These are phyloP conservation scores for Diaporthe velutina DNA, from an alignment of 2,329 filamentous ascomycete genomes.

Conservation along the genomic window DNA sequence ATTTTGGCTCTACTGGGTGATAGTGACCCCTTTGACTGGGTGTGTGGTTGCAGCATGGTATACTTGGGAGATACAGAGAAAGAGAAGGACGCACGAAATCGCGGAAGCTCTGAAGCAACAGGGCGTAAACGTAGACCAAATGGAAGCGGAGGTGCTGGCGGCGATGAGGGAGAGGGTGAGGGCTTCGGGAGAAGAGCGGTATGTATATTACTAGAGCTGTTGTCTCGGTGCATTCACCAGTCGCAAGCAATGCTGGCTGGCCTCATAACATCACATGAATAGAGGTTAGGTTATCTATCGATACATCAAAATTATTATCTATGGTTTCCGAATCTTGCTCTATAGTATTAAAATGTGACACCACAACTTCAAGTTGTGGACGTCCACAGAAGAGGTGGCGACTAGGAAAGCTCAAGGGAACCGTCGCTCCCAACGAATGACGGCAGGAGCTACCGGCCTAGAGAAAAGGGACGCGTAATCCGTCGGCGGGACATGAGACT, in stretches of 20 bases:
- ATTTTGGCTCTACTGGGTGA: not conserved
- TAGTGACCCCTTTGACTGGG: not conserved
- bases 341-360: not conserved
- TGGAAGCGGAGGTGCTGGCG: not conserved
- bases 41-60: not conserved
- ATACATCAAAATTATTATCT: not conserved
- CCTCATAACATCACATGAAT: not conserved
- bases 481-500: slow-evolving; percentile 68
- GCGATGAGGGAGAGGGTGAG: not conserved
- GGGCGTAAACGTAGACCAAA: not conserved
- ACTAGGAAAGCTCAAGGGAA: not conserved
- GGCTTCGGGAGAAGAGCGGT: not conserved
- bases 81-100: not conserved
- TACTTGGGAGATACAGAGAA: not conserved
- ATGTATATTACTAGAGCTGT: not conserved
- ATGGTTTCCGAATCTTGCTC: not conserved
- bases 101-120: not conserved
- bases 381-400: no score
- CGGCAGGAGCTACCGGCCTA: slow-evolving; percentile 50
- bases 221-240: no score
- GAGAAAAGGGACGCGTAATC: slow-evolving; percentile 70
- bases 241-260: not conserved
- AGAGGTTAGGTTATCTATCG: not conserved
- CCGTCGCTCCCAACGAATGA: slow-evolving; percentile 51
- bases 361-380: not conserved